phyloP scores from a whole-genome alignment of 2,329 filamentous ascomycete species.

The Bipolaris sorokiniana region DNA sequence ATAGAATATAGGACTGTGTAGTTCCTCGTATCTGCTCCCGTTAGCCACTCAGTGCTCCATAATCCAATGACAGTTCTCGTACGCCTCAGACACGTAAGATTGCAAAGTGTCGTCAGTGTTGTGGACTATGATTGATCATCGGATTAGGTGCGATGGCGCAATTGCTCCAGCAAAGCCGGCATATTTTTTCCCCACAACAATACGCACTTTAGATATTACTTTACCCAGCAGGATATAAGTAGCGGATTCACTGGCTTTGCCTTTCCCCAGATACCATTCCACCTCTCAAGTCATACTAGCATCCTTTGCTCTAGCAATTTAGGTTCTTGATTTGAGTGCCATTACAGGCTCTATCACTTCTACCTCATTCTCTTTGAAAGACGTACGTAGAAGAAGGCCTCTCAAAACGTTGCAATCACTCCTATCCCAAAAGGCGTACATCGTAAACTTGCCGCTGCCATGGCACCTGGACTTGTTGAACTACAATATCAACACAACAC shows the following conservation, averaged over 20 bases:
- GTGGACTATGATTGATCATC: constrained; percentile 12
- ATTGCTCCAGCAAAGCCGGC: constrained; percentile 22
- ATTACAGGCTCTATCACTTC: background rate
- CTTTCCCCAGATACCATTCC: background rate
- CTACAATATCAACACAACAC: constrained; percentile 25
- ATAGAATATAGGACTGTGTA: background rate
- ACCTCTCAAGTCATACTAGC: background rate
- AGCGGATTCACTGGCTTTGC: background rate
- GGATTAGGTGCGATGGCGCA: constrained; percentile 49
- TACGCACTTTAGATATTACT: constrained; percentile 8
- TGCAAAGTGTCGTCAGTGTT: constrained; percentile 7
- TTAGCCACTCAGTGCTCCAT: background rate
- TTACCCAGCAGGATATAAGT: constrained; percentile 18
- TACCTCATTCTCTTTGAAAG: background rate
- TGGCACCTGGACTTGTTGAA: constrained; percentile 46
- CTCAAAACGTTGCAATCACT: background rate
- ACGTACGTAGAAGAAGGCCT: background rate
- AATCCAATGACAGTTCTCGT: background rate
- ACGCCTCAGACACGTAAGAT: constrained; percentile 2
- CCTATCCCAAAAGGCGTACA: background rate
- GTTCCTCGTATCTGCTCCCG: background rate
- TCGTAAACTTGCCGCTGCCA: constrained; percentile 15
- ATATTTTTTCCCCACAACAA: constrained; percentile 16
- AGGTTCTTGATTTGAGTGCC: background rate
- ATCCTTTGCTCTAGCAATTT: background rate